Evolutionary conservation across 371 early-diverging fungal species (phyloP).

Genomic region (Mucor racemosus): DNA sequence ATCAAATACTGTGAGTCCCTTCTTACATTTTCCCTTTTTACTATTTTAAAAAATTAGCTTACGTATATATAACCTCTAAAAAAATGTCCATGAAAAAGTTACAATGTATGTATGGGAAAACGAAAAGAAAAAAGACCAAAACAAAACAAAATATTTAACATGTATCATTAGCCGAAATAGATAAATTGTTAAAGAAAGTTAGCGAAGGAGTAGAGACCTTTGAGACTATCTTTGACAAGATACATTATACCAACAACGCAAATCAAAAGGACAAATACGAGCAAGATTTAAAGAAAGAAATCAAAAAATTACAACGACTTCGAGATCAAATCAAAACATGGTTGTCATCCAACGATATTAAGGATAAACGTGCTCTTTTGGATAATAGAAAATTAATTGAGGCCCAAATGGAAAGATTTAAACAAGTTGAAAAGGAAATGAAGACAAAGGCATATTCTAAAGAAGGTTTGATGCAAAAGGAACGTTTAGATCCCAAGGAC

Average conservation of each 20-base stretch:
- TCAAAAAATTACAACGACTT: constrained; percentile 94
- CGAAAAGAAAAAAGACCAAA: background rate
- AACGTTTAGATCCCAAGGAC: constrained; percentile 91
- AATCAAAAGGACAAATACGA: constrained; percentile 97
- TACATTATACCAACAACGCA: constrained; percentile 76
- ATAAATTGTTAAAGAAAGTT: constrained; percentile 93
- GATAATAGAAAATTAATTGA: constrained; percentile 95
- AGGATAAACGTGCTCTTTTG: constrained; percentile 89
- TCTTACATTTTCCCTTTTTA: background rate
- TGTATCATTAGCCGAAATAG: constrained; percentile 45
- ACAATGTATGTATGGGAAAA: constrained; percentile 14
- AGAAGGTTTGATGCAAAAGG: constrained; percentile 85
- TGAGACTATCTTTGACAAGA: constrained; percentile 90
- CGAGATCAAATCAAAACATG: constrained; percentile 98
- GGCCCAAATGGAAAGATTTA: constrained; percentile 98
- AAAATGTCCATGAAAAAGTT: constrained; percentile 34
- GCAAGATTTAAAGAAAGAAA: constrained; percentile 95
- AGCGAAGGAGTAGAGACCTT: constrained; percentile 95
- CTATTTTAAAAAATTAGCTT: background rate
- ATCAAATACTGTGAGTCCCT: background rate
- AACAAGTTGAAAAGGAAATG: constrained; percentile 96
- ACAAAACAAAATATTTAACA: background rate
- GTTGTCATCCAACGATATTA: constrained; percentile 91
- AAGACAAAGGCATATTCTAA: constrained; percentile 98
- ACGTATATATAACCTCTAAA: background rate